Base-by-base conservation (phyloP, 176 grass and related monocot genomes). In the Carex parvula region DNA sequence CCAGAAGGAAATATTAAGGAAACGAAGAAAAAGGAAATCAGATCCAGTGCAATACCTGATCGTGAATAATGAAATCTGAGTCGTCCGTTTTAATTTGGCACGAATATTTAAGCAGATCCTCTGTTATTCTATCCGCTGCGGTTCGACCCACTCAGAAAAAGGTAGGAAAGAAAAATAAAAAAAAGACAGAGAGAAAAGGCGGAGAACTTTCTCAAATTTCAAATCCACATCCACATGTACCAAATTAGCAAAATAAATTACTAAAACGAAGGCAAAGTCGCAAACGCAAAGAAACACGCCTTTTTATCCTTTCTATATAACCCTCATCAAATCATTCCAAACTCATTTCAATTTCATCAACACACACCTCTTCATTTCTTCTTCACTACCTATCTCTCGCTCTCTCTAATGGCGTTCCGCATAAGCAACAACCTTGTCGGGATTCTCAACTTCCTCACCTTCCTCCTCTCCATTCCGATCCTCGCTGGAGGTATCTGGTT, bases 391-490 rank as follows among this genome's bases (percentile, higher is more conserved):
- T 18, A 1, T 39, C 37, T 39, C 37, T 39, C 0, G n/a, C 33
- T 21, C 21, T 75, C 4, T 79, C 18, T 15, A 33, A 94, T 92
- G 96, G 91, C 89, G 81, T 85, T 97, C 87, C 88, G 93, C 0
- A 70, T 99, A 15, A 99, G 96, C 89, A 99, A 99, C 84, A 99
- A 86, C 74, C 69, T 94, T 12, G 84, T 99, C 86, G 96, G 96
- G 0, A 63, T 92, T 64, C 96, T 99, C 4, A 99, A 99, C 89
- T 29, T 85, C 7, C 0, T 99, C 8, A 93, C 93, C 3, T 93
- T 99, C 88, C 88, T 99, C 0, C 93, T 99, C 6, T 99, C 96
- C 2, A 10, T 99, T 3, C 93, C 96, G 1, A 90, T 99, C 41
- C 89, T 99, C 3, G 93, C 39, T 9, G 91, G 79, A 2, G 95